These are phyloP conservation scores for Russula sp. DNA, from an alignment of 768 basidiomycete species.

Conservation along the genomic window DNA sequence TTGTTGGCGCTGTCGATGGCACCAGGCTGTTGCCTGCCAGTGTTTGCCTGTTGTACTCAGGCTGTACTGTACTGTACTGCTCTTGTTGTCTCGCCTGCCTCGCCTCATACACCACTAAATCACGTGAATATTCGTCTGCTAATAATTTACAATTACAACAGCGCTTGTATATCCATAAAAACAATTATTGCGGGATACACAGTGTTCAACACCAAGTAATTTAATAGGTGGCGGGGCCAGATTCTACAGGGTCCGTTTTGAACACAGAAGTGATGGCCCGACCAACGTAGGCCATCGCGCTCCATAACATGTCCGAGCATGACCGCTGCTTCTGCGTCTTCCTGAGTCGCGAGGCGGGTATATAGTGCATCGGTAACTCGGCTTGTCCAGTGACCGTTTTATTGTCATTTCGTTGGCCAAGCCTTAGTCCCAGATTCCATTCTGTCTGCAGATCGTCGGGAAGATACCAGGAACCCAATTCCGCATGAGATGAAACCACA, in stretches of 20 bases:
- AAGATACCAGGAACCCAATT: slow-evolving; percentile 18
- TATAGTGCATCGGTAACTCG: slow-evolving; percentile 19
- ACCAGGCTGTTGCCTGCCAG: background rate
- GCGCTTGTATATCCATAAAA: background rate
- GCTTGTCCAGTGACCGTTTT: background rate
- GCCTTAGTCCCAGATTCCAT: slow-evolving; percentile 5
- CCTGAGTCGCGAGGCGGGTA: slow-evolving; percentile 16
- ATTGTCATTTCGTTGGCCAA: slow-evolving; percentile 2
- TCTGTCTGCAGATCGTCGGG: slow-evolving; percentile 8
- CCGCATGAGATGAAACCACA: slow-evolving; percentile 13
- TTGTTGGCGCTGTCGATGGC: background rate
- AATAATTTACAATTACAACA: slow-evolving; percentile 10
- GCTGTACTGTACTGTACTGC: too few relatives aligned
- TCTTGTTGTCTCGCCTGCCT: too few relatives aligned
- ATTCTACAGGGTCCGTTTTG: slow-evolving; percentile 3
- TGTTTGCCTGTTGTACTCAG: background rate
- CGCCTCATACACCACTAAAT: background rate
- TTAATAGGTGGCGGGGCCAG: background rate
- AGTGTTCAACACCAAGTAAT: background rate
- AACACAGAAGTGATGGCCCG: slow-evolving; percentile 15
- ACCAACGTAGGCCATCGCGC: slow-evolving; percentile 10
- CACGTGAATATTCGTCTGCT: slow-evolving; percentile 8
- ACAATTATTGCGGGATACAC: background rate
- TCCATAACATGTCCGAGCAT: slow-evolving; percentile 19
- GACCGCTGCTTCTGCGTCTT: slow-evolving; percentile 16